Evolutionary conservation across 305 asterid species (phyloP), one percentile per base, ranked within the genome.

Genomic region (Withania somnifera): DNA sequence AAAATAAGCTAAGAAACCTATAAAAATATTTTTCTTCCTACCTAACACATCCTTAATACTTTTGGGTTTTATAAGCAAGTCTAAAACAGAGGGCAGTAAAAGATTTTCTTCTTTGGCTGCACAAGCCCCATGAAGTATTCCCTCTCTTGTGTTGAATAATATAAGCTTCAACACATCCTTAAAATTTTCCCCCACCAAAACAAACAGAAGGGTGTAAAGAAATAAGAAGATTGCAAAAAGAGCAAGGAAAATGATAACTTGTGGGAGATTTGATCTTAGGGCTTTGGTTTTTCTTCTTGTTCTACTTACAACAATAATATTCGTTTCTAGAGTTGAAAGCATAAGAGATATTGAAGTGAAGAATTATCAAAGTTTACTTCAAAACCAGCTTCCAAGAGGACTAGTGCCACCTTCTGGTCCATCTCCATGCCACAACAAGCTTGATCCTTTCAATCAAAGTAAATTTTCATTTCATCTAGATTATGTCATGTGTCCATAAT

Each of bases 341-440:
- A 75, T 75, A 75, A 75, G 80, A 50, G 28, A 26, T 26, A 75
- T 75, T 2, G 10, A 26, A 26, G 54, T 2, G 36, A 73, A 47
- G 79, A 47, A 47, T 75, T 64, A 64, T 64, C 26, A 17, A 45
- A 64, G 50, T 64, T 75, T 75, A 11, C 80, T 75, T 26, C 28
- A 75, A 75, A 75, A 75, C 7, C 26, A 75, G 4, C 45, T 75
- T 26, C 80, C 80, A 75, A 75, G 80, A 75, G 61, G 80, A 8
- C 45, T 7, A 26, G 45, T 9, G 3, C 80, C 80, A 50, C 80
- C 80, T 75, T 75, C 80, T 75, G 80, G 40, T 75, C 61, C 80
- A 75, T 75, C 80, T 47, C 80, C 42, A 26, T 75, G 80, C 45
- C 80, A 75, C 50, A 17, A 50, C 61, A 75, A 75, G 61, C 40